Conservation (phyloP, 2,329 filamentous ascomycete species). For the Fusarium globosum region DNA sequence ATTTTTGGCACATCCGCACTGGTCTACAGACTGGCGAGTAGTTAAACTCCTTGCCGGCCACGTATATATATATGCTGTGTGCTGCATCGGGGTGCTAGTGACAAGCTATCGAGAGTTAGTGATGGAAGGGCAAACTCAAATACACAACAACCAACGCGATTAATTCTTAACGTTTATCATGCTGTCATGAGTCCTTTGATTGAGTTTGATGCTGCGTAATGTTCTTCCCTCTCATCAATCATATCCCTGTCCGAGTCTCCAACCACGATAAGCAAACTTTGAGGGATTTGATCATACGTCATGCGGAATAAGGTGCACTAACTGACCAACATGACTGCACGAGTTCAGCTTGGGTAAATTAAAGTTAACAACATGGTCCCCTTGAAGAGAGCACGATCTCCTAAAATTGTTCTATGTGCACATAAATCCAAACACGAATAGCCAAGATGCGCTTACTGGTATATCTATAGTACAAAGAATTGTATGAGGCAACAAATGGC, state of each 20-base stretch:
- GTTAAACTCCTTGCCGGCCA: neutral
- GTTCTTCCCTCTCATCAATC: neutral
- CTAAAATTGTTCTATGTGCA: constrained; percentile 34
- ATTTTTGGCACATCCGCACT: neutral
- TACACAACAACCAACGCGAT: neutral
- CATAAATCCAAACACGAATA: constrained; percentile 15
- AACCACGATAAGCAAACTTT: neutral
- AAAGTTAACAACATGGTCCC: neutral
- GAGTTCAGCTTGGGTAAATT: neutral
- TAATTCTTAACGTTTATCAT: neutral
- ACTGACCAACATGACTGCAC: neutral
- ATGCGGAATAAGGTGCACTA: neutral
- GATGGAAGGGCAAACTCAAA: constrained; percentile 20
- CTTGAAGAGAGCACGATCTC: neutral
- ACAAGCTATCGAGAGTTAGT: constrained; percentile 9
- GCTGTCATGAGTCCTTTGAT: neutral
- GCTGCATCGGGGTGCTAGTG: neutral
- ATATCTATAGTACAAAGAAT: constrained; percentile 36
- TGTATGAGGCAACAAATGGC: neutral
- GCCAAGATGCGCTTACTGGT: constrained; percentile 31
- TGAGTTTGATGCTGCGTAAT: neutral
- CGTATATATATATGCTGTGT: neutral
- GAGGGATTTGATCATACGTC: neutral
- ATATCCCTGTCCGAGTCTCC: neutral
- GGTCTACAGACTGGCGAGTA: neutral